phyloP scores from a whole-genome alignment of 2,329 filamentous ascomycete species.

The Chaetomium sp. region DNA sequence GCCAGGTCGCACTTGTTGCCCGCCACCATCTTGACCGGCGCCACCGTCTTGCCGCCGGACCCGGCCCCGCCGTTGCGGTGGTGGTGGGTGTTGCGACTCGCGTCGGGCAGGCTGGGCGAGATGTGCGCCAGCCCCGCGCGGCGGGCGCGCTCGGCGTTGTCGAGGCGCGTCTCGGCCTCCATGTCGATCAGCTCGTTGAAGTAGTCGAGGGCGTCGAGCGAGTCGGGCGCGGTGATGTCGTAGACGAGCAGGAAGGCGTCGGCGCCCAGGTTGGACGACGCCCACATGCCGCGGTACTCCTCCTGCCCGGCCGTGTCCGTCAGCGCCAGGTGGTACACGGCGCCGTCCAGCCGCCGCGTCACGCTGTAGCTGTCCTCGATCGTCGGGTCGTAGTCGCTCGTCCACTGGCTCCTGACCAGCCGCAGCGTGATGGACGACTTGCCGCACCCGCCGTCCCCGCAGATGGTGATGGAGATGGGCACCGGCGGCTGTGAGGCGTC shows the following conservation, averaged over 20 bases:
- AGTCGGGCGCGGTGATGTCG: conserved; percentile 74
- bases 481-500: conserved; percentile 46
- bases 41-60: conserved; percentile 54
- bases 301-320: conserved; percentile 89
- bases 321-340: conserved; percentile 75
- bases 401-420: conserved; percentile 81
- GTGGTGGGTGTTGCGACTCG: conserved; percentile 24
- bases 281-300: conserved; percentile 88
- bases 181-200: conserved; percentile 85
- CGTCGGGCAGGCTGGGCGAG: conserved; percentile 31
- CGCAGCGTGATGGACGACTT: conserved; percentile 85
- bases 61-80: conserved; percentile 35
- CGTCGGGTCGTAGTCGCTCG: conserved; percentile 77
- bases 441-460: conserved; percentile 81
- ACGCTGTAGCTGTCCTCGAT: conserved; percentile 86
- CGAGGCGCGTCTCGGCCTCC: conserved; percentile 70
- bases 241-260: conserved; percentile 87
- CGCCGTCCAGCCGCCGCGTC: conserved; percentile 76
- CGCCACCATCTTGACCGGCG: conserved; percentile 79
- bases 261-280: conserved; percentile 72
- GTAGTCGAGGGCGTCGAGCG: conserved; percentile 71
- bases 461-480: conserved; percentile 76
- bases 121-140: conserved; percentile 45
- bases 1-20: conserved; percentile 86
- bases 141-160: conserved; percentile 60